phyloP scores from a whole-genome alignment of 2,329 filamentous ascomycete genomes.

The Fusarium graminum region DNA sequence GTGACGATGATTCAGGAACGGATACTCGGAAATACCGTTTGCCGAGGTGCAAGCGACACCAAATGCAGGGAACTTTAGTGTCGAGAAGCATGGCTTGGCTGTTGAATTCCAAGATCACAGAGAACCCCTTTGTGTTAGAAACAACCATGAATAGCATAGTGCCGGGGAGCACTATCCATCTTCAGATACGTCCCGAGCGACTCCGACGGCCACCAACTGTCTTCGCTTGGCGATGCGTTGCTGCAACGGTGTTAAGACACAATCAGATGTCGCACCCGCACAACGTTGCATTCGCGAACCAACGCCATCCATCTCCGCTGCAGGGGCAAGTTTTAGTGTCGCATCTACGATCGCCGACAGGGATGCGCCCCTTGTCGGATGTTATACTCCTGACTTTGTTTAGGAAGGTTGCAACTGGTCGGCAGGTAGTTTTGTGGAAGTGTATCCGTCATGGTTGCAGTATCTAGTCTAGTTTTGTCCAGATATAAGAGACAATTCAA shows the following conservation, averaged over 20 bases:
- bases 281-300: constrained; percentile 14
- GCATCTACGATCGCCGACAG: constrained; percentile 15
- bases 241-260: not conserved
- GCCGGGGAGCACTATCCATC: constrained; percentile 17
- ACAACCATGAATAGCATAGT: constrained; percentile 9
- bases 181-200: constrained; percentile 3
- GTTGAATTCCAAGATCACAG: not conserved
- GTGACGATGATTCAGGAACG: not conserved
- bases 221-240: constrained; percentile 3
- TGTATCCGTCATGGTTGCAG: not conserved
- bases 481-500: not conserved
- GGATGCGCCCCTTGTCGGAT: not conserved
- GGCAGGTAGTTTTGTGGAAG: not conserved
- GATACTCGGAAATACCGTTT: not conserved
- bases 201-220: not conserved
- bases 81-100: not conserved
- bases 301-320: constrained; percentile 10
- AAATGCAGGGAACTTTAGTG: not conserved
- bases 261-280: constrained; percentile 12
- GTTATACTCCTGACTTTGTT: not conserved
- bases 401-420: not conserved
- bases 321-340: constrained; percentile 8
- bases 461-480: not conserved
- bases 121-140: not conserved
- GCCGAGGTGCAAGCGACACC: not conserved